These are phyloP conservation scores for Rhododendron henanense DNA, from an alignment of 148 eudicot genomes.

Conservation along the genomic window DNA sequence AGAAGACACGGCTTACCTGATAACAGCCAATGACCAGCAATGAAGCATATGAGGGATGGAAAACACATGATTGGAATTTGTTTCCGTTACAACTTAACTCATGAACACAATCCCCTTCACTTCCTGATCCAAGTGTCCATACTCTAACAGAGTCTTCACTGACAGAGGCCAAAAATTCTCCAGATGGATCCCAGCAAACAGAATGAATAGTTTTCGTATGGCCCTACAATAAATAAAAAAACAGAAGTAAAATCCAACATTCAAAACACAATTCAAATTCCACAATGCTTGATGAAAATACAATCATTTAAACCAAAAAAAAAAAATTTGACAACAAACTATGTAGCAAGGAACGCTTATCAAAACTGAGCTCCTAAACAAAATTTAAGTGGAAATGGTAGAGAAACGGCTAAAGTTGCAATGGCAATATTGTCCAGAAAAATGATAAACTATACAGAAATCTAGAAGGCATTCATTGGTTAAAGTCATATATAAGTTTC, in stretches of 20 bases:
- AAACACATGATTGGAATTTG: conserved; percentile 79
- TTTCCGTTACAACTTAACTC: conserved; percentile 78
- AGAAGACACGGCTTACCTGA: conserved; percentile 45
- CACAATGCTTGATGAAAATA: neutral
- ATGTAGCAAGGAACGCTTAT: neutral
- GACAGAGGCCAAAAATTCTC: conserved; percentile 81
- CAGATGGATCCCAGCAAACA: conserved; percentile 87
- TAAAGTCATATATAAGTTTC: neutral
- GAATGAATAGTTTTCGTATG: conserved; percentile 74
- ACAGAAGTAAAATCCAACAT: neutral
- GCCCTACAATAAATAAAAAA: conserved; percentile 41
- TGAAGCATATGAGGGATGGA: conserved; percentile 81
- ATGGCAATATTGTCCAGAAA: neutral
- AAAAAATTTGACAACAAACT: neutral
- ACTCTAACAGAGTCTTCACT: conserved; percentile 92
- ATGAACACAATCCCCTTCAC: conserved; percentile 71
- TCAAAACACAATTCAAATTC: neutral
- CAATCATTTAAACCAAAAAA: neutral
- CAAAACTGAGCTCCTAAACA: neutral
- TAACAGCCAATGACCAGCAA: conserved; percentile 84
- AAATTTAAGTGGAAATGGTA: neutral
- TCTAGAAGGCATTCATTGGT: neutral
- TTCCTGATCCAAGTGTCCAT: conserved; percentile 72
- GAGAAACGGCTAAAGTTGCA: neutral
- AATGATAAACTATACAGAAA: neutral